Evolutionary conservation across 495 filamentous ascomycete genomes (phyloP), one percentile per base, ranked within the genome.

Genomic region (Cairneyella variabilis): DNA sequence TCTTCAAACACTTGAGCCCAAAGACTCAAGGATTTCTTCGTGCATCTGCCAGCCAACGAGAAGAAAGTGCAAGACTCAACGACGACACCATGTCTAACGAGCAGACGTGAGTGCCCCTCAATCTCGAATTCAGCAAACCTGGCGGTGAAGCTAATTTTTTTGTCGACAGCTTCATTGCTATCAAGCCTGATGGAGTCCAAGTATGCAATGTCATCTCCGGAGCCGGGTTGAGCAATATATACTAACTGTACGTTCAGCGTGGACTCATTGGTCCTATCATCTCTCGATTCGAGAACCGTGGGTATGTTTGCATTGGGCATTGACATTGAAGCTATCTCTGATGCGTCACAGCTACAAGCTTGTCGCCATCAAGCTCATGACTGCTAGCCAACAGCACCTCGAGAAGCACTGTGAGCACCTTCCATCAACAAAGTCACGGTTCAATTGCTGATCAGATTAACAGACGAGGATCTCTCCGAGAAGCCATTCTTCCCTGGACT

Each of bases 181-280:
- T 97, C 83, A 97, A 97, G 89, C 91, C 91, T 66, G 91, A 97
- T 76, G 93, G 93, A 73, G 93, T 98, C 79, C 93, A 97, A 84
- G 91, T 95, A 85, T 62, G 79, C 58, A 55, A 42, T 41, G 16
- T 37, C n/a, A 25, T 5, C 16, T 17, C n/a, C 27, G 17, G 41
- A 23, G 38, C 9, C 17, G 22, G 11, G 3, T 46, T 41, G 40
- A 57, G 22, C 18, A 47, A 25, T 22, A 16, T 44, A 39, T 54
- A 52, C 47, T 55, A 44, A 58, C 51, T 54, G 16, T 40, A 16
- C 14, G 27, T 39, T 32, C 65, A 95, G 92, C 92, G 93, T 79
- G 93, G 93, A 76, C 86, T 98, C 64, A 74, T 98, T 73, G 93
- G 91, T 65, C 82, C 88, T 73, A 97, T 98, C 82, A 89, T 98